Evolutionary conservation across 768 basidiomycete genomes (phyloP), one percentile per base, ranked within the genome.

Genomic region (Tylopilus felleus): DNA sequence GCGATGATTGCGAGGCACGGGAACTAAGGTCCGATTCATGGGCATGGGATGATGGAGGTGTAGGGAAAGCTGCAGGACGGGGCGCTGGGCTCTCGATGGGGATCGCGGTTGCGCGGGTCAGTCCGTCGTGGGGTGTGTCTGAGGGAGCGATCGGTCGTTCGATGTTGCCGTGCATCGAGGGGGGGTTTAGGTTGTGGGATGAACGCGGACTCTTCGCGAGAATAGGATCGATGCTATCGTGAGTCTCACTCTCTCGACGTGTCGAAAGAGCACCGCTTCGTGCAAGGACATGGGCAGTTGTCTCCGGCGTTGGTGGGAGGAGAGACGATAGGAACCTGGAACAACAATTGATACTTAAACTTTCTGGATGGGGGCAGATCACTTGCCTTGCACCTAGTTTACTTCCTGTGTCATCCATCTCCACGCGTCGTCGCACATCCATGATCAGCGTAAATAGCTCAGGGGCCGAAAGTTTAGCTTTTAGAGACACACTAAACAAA

Each of bases 391-490:
- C 43, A 28, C 57, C 44, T n/a, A 53, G 23, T 33, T 59, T 57
- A 14, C 35, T 57, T 21, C 46, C 57, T 9, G 78, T 84, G 40
- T 78, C 76, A 60, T 87, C 85, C 59, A 80, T 80, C 64, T 96
- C 93, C 8, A 96, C 84, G 8, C 85, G 75, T 51, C 84, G 74
- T 21, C 94, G 79, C 16, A 94, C 85, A 55, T 93, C 88, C 52
- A 76, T 74, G 14, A 96, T 69, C 0, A 91, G 76, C 9, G 80
- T 71, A 59, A 84, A 81, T 14, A 94, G 71, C 60, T 94, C 93
- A 25, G 79, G 76, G 0, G 79, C 69, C 1, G 83, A 77, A n/a
- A 95, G 73, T 60, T 86, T 86, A 3, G 79, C 76, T 70, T 95
- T 95, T 16, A 96, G 71, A 0, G 90, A 88, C n/a, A 96, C 85